Base-by-base conservation (phyloP, 1,284 basidiomycete genomes). In the Apiotrichum siamense region DNA sequence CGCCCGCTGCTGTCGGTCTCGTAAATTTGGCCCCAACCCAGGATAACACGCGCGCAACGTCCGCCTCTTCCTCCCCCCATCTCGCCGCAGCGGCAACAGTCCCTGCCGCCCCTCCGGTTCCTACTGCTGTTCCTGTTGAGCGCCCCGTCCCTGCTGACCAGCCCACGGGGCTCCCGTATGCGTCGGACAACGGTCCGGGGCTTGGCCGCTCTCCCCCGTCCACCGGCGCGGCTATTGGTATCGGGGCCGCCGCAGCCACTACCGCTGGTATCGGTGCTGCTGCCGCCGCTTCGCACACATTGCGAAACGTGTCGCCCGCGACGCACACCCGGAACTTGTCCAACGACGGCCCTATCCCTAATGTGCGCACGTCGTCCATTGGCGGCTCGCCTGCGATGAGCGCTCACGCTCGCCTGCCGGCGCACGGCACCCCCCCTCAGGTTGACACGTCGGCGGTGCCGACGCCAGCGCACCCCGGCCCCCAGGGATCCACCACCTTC, bases 291-390 rank as follows among this genome's bases (percentile, higher is more conserved):
- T 17, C 26, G n/a, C 44, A 45, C 24, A n/a, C n/a, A n/a, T 25
- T n/a, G 24, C 13, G 18, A 13, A 27, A 37, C 24, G 47, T 20
- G 7, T 29, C 33, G 18, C 18, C 40, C 11, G 42, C 39, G 38
- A 24, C 40, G 3, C 47, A 41, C 18, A 26, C 32, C 17, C 40
- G 47, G 15, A 43, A 27, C 25, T 39, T 42, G 23, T 49, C 47
- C 17, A 24, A 32, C n/a, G 47, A 35, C 12, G 40, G 11, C 23
- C 41, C 41, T 20, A n/a, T 43, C 7, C 27, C 29, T 9, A 29
- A 29, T 10, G 26, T 20, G 41, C 41, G 27, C 20, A 21, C 27
- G 18, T 43, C 41, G 41, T 43, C 41, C 24, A 43, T 43, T 15
- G 17, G 27, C 3, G 17, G 41, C 7, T 43, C 41, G 11, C 41